Conservation (phyloP, 2,329 filamentous ascomycete genomes). For the Fusarium virguliforme region DNA sequence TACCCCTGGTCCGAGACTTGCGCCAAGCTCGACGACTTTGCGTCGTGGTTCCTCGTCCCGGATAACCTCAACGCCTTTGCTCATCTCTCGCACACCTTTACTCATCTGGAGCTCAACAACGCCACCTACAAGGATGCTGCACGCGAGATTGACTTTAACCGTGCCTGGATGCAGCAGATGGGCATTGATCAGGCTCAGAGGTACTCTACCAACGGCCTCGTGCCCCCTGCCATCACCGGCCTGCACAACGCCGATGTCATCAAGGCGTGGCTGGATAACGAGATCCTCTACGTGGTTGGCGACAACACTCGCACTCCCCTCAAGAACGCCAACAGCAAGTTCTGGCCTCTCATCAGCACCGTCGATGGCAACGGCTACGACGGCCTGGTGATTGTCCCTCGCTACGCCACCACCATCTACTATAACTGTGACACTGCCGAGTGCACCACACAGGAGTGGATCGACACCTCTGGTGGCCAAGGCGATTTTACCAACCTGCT, state of each 20-base stretch:
- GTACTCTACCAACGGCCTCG: conserved; percentile 33
- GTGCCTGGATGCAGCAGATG: conserved; percentile 36
- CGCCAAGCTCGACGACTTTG: conserved; percentile 35
- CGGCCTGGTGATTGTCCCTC: conserved; percentile 32
- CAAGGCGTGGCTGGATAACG: conserved; percentile 36
- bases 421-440: conserved; percentile 39
- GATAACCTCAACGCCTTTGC: conserved; percentile 39
- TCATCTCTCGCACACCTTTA: conserved; percentile 39
- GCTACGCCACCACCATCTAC: conserved; percentile 41
- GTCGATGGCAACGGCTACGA: conserved; percentile 37
- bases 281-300: conserved; percentile 32
- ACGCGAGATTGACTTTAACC: conserved; percentile 40
- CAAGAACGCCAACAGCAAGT: conserved; percentile 22
- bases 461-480: conserved; percentile 32
- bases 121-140: conserved; percentile 37
- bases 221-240: conserved; percentile 40
- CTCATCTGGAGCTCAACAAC: conserved; percentile 39
- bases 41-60: conserved; percentile 33
- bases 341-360: conserved; percentile 37
- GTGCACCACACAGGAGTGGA: conserved; percentile 39
- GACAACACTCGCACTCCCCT: conserved; percentile 35
- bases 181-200: conserved; percentile 31
- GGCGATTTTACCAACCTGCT: conserved; percentile 32
- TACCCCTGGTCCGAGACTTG: conserved; percentile 34
- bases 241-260: conserved; percentile 41